Percentiles rank a stretch among this genome's conserved stretches.
phyloP scores from a whole-genome alignment of 2,329 filamentous ascomycete genomes.

The Torrubiella hemipterigena region DNA sequence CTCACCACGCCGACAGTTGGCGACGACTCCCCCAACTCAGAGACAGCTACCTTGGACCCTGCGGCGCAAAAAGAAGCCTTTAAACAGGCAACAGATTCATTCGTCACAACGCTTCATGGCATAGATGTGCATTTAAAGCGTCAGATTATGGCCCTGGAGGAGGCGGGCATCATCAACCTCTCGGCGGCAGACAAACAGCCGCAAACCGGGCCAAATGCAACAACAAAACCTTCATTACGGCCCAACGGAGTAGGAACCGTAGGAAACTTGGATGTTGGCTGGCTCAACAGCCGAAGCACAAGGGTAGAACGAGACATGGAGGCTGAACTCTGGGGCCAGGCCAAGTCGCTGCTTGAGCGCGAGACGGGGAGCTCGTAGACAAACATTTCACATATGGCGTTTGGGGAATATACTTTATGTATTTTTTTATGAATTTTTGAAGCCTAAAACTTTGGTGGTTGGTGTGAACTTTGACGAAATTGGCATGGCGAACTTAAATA shows the following conservation, averaged over 20 bases:
- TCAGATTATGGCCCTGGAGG: constrained; percentile 63
- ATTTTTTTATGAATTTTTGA: too few relatives aligned
- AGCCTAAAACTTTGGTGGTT: too few relatives aligned
- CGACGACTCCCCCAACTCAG: constrained; percentile 8
- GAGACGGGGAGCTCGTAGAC: too few relatives aligned
- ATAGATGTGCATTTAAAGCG: constrained; percentile 61
- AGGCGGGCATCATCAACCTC: constrained; percentile 60
- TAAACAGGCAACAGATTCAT: constrained; percentile 49
- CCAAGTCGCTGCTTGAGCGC: constrained; percentile 23
- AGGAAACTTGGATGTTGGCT: constrained; percentile 66
- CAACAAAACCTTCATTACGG: constrained; percentile 33
- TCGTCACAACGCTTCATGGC: constrained; percentile 60
- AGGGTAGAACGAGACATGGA: constrained; percentile 77
- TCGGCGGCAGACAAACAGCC: constrained; percentile 20
- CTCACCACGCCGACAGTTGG: constrained; percentile 23
- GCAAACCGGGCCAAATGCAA: constrained; percentile 14
- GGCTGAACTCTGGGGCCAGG: constrained; percentile 57
- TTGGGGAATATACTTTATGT: too few relatives aligned
- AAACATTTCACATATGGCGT: too few relatives aligned
- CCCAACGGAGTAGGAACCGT: constrained; percentile 44
- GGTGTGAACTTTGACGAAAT: too few relatives aligned
- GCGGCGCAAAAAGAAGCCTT: constrained; percentile 43
- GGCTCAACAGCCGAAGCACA: constrained; percentile 76
- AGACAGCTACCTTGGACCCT: constrained; percentile 20
- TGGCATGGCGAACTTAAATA: too few relatives aligned